phyloP scores from a whole-genome alignment of 257 asterid genomes.

The Solanum tacnaense region DNA sequence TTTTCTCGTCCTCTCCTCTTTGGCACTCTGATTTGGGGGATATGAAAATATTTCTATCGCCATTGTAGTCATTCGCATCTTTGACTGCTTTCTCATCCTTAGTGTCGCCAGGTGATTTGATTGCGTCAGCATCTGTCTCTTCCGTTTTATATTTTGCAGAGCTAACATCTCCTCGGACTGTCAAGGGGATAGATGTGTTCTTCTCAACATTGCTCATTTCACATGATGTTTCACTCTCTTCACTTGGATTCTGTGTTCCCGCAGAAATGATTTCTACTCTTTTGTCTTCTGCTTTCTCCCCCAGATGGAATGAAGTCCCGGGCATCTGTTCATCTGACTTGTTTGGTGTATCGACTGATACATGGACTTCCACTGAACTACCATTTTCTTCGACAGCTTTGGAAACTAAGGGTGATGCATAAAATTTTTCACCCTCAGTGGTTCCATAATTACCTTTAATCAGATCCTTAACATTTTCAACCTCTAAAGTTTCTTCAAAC shows the following conservation, averaged over 20 bases:
- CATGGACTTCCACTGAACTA: neutral
- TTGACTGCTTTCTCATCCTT: neutral
- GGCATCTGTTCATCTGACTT: neutral
- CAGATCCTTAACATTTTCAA: neutral
- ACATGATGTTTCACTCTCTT: neutral
- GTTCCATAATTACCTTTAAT: neutral
- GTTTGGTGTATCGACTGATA: neutral
- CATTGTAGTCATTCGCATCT: neutral
- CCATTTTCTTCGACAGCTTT: constrained; percentile 5
- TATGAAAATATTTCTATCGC: neutral
- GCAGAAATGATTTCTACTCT: neutral
- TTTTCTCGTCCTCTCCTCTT: neutral
- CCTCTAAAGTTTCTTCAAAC: neutral
- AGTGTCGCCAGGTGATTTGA: neutral
- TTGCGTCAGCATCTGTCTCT: neutral
- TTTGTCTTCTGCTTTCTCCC: neutral
- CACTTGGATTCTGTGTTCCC: neutral
- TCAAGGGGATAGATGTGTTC: neutral
- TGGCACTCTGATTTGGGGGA: neutral
- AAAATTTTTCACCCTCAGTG: neutral
- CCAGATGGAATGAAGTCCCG: neutral
- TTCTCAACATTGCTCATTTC: neutral
- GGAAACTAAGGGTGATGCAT: neutral
- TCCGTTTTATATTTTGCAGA: neutral
- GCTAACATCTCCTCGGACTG: neutral